phyloP scores from a whole-genome alignment of 106 monocot species.

The Amphibolis antarctica region DNA sequence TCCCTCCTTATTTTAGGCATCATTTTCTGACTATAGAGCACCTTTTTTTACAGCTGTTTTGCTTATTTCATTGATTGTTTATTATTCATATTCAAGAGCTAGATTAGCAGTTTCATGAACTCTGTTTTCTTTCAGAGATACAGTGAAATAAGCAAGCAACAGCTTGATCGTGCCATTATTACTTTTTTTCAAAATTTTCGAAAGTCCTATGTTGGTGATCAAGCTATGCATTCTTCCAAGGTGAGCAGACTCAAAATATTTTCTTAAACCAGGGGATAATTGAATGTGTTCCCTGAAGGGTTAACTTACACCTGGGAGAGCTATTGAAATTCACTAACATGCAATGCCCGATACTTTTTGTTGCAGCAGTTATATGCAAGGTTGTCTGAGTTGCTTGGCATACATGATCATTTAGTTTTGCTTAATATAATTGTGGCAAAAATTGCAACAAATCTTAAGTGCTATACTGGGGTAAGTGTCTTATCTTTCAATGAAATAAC shows the following conservation, averaged over 20 bases:
- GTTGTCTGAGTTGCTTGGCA: constrained; percentile 86
- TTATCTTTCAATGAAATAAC: not conserved
- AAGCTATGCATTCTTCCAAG: constrained; percentile 97
- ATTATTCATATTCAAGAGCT: too few relatives aligned
- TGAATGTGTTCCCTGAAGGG: not conserved
- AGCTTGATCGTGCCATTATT: constrained; percentile 85
- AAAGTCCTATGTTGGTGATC: constrained; percentile 96
- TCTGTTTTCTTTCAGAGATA: constrained; percentile 49
- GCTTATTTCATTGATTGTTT: too few relatives aligned
- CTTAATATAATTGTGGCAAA: constrained; percentile 93
- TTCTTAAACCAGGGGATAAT: not conserved
- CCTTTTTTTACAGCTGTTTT: too few relatives aligned
- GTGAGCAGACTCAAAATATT: constrained; percentile 19
- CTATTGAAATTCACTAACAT: not conserved
- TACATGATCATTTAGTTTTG: constrained; percentile 89
- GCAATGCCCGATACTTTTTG: not conserved
- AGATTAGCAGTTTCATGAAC: too few relatives aligned
- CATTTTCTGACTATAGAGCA: too few relatives aligned
- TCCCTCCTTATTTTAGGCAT: too few relatives aligned
- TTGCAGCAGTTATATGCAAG: constrained; percentile 91
- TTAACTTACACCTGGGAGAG: not conserved
- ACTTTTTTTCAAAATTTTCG: constrained; percentile 91
- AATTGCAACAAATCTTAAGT: constrained; percentile 91
- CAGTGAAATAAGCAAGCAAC: constrained; percentile 83
- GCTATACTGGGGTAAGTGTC: constrained; percentile 62